Evolutionary conservation across 176 grass and related monocot genomes (phyloP).

Genomic region (Elymus sibiricus): DNA sequence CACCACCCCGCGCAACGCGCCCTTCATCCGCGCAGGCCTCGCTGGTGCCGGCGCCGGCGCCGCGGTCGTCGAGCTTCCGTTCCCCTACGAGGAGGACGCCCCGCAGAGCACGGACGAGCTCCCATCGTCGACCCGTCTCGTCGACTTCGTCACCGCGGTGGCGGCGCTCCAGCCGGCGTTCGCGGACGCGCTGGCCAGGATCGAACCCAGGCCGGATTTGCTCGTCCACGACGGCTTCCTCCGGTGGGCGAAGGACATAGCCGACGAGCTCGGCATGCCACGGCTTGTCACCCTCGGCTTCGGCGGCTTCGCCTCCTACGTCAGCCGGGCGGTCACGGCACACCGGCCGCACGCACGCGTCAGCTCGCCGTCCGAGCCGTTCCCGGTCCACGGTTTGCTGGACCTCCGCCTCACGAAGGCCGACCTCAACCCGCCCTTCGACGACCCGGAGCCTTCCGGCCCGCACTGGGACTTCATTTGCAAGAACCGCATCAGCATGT

Average conservation of each 20-base stretch:
- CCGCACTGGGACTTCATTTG: slow-evolving; percentile 27
- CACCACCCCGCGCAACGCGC: slow-evolving; percentile 41
- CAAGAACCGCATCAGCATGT: background rate
- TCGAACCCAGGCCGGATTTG: slow-evolving; percentile 27
- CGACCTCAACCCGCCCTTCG: slow-evolving; percentile 42
- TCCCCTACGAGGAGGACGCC: slow-evolving; percentile 3
- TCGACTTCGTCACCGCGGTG: slow-evolving; percentile 3
- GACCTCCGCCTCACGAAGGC: slow-evolving; percentile 27
- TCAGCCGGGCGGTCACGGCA: fast-evolving
- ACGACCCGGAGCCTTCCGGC: slow-evolving; percentile 38
- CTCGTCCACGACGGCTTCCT: slow-evolving; percentile 52
- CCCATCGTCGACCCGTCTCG: background rate
- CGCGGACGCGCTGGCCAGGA: background rate
- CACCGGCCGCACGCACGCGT: slow-evolving; percentile 31
- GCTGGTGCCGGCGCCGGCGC: background rate
- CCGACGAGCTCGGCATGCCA: slow-evolving; percentile 32
- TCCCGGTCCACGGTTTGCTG: slow-evolving; percentile 24
- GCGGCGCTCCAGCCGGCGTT: slow-evolving; percentile 20
- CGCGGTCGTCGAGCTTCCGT: slow-evolving; percentile 37
- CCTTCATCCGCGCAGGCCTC: slow-evolving; percentile 38
- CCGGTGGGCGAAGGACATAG: slow-evolving; percentile 31
- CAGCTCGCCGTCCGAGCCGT: slow-evolving; percentile 33
- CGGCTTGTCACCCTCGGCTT: slow-evolving; percentile 28
- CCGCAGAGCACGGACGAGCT: slow-evolving; percentile 36
- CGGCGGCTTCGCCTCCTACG: slow-evolving; percentile 16